Base-by-base conservation (phyloP, 208 protist species). In the Wallacemonas sp. region DNA sequence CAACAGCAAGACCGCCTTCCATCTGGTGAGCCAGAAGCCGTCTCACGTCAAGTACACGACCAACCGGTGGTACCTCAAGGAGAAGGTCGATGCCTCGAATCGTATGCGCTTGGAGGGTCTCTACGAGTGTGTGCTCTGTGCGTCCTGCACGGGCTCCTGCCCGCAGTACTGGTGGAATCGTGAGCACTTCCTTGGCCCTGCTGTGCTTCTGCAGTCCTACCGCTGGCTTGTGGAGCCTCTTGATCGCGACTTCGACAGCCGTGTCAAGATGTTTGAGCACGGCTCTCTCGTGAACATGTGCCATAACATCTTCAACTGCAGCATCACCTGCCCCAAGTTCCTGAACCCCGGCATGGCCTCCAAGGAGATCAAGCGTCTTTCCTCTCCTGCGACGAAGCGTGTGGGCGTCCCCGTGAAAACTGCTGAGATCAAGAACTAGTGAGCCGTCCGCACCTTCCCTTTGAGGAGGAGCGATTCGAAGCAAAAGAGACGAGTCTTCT, bases 291-390 rank as follows among this genome's bases (percentile, higher is more conserved):
- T 95, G 68, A 94, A 94, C 76, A 92, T 94, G 77, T 96, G 91
- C 74, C 91, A 96, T 70, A 96, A 93, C 69, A 94, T 96, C 62
- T 93, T 95, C 72, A 96, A 96, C 70, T 96, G 91, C 81, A 86
- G 66, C 62, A 80, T 94, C 58, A 93, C 87, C 12, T 96, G 91
- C 70, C 91, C 91, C 51, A 96, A 96, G 79, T 94, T 91, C 75
- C 84, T 96, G 36, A 96, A 95, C 68, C 91, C 91, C 17, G 91
- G 79, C 31, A 65, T 90, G 45, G 91, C 86, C 15, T 88, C 87
- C 39, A 94, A 93, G 79, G 86, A 94, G 66, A 93, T 95, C 66
- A 96, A 96, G 82, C 83, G 87, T 19, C 54, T 93, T 44, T 80
- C 78, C 2, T 90, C 80, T 11, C 87, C 87, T 17, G 72, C 69